Conservation (phyloP, 768 basidiomycete species). For the Mrakia gelida region DNA sequence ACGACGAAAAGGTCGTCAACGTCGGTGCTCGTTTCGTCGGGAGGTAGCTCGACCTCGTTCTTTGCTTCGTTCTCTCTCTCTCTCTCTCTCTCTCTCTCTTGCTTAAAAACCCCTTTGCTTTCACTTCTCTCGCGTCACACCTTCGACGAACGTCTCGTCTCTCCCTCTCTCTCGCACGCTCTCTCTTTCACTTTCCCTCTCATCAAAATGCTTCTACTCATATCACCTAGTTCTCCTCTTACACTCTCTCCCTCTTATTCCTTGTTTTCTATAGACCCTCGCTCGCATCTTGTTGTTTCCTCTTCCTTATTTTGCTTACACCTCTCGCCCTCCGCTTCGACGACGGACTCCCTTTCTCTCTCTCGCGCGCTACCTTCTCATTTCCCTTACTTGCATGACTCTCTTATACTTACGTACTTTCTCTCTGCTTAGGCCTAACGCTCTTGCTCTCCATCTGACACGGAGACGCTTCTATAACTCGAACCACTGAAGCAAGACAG, state of each 20-base stretch:
- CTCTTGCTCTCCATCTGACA: too few species aligned
- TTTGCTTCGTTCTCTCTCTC: too few species aligned
- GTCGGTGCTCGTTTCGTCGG: background rate
- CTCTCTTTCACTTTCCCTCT: background rate
- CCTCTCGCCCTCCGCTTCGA: background rate
- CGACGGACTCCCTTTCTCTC: too few species aligned
- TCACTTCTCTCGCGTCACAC: too few species aligned
- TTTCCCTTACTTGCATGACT: background rate
- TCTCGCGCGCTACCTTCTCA: too few species aligned
- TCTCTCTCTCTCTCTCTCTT: too few species aligned
- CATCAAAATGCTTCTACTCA: background rate
- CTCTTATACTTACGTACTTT: too few species aligned
- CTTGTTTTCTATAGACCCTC: background rate
- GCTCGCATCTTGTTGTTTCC: background rate
- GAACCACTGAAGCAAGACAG: too few species aligned
- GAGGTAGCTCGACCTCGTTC: background rate
- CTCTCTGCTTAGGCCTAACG: too few species aligned
- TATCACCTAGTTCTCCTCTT: background rate
- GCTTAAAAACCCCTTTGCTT: too few species aligned
- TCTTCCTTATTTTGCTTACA: background rate
- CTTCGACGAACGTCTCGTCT: background rate
- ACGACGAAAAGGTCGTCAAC: background rate
- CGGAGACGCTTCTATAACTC: too few species aligned
- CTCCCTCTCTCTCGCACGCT: background rate
- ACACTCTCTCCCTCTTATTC: background rate